These are phyloP conservation scores for Ustilago bromivora DNA, from an alignment of 1,284 basidiomycete genomes.

Conservation along the genomic window DNA sequence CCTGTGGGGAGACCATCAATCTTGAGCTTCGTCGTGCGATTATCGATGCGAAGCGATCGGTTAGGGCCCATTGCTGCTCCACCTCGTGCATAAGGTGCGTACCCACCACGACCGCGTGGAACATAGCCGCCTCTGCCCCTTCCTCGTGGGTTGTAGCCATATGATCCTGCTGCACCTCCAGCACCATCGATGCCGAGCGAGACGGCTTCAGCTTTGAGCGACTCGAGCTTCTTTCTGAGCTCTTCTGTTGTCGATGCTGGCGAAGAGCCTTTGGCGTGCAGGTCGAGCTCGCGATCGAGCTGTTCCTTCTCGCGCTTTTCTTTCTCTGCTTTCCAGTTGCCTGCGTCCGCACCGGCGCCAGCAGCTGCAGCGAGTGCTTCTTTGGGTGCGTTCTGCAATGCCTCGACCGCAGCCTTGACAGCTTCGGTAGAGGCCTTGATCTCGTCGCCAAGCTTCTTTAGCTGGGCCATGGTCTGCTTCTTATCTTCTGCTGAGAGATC, in stretches of 20 bases:
- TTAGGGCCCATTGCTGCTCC: constrained; percentile 72
- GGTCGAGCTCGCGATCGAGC: constrained; percentile 74
- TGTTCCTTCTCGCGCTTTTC: constrained; percentile 81
- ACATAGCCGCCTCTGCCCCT: constrained; percentile 69
- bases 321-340: constrained; percentile 74
- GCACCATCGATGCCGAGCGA: constrained; percentile 78
- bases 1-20: constrained; percentile 76
- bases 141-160: constrained; percentile 66
- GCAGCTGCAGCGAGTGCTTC: constrained; percentile 40
- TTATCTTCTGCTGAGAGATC: constrained; percentile 80
- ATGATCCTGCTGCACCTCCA: constrained; percentile 52
- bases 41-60: constrained; percentile 84
- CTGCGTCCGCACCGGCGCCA: constrained; percentile 53
- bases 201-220: constrained; percentile 85
- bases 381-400: constrained; percentile 64
- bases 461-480: constrained; percentile 80
- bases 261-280: constrained; percentile 71
- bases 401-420: constrained; percentile 68
- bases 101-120: constrained; percentile 76
- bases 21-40: constrained; percentile 83
- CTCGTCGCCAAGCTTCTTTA: constrained; percentile 84
- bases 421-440: constrained; percentile 74
- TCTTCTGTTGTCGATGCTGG: constrained; percentile 76
- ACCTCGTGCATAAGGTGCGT: constrained; percentile 77
- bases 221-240: constrained; percentile 81